Base-by-base conservation (phyloP, 345 rosid species). In the Diplotaxis tenuifolia region DNA sequence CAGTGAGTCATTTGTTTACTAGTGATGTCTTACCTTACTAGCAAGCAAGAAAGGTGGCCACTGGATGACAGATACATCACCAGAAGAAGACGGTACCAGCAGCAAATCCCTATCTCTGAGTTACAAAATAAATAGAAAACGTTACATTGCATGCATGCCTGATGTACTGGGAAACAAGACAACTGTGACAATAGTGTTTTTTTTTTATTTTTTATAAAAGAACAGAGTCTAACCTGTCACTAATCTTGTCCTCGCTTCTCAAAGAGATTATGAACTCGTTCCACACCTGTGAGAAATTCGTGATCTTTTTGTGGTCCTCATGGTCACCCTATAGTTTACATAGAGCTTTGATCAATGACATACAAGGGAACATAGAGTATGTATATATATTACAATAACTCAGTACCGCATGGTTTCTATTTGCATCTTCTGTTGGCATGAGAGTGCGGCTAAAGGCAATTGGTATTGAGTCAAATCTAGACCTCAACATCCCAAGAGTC, bases 11-110 rank as follows among this genome's bases (percentile, higher is more conserved):
- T 60, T n/a, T 61, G 18, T 74, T 65, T 47, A 25, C 40, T 55
- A 56, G 54, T 20, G 21, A 38, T 75, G 80, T 86, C 86, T 74
- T 84, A 90, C 99, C 92, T 91, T 94, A 81, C 96, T 89, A 70
- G 98, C 97, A 59, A 94, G 96, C 83, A 94, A 82, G 68, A 91
- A 94, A 20, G 93, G 98, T 64, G 98, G 98, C 98, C 98, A 91
- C 80, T 91, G 97, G 73, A 87, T 79, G 58, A 86, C 96, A 73
- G 92, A 75, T 6, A 89, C 84, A 28, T 83, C 88, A 71, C 16
- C 76, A 14, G 92, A 87, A 68, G 91, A 81, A 86, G 82, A 86
- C 32, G 98, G 98, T 59, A 94, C 88, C 18, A 89, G 99, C 61
- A 95, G 86, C 89, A 95, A 86, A 80, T 92, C 86, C 63, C 82